phyloP scores from a whole-genome alignment of 2,329 filamentous ascomycete species.

The Trichoderma citrinoviride region DNA sequence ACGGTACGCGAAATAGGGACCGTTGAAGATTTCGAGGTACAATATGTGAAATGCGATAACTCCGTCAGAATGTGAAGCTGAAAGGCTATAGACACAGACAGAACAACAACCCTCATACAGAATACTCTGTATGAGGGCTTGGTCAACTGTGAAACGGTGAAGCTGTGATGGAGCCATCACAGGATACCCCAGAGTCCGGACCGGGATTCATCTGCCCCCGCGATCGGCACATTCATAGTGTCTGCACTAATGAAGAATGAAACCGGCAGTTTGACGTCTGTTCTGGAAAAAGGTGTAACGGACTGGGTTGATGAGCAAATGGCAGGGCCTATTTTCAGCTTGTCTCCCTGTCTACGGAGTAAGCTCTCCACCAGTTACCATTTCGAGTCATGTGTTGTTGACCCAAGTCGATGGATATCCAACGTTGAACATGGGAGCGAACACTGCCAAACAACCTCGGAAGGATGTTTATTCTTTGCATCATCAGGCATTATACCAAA shows the following conservation, averaged over 20 bases:
- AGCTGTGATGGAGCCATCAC: constrained; percentile 1
- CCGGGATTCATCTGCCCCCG: neutral
- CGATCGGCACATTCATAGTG: constrained; percentile 9
- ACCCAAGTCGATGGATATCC: neutral
- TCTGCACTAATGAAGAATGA: constrained; percentile 2
- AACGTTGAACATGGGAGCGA: too few relatives aligned
- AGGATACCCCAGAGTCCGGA: constrained; percentile 17
- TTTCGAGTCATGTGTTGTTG: constrained; percentile 1
- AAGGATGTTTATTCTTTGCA: too few relatives aligned
- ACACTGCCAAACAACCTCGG: too few relatives aligned
- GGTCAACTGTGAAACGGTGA: neutral
- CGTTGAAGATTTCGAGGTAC: neutral
- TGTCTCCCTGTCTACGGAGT: neutral
- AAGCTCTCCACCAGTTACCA: neutral
- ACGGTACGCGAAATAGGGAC: neutral
- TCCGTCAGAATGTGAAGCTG: neutral
- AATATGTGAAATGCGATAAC: too few relatives aligned
- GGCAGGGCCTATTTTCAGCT: neutral
- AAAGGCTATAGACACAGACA: neutral
- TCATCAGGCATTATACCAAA: too few relatives aligned
- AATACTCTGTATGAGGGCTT: too few relatives aligned
- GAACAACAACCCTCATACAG: too few relatives aligned
- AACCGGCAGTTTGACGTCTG: neutral
- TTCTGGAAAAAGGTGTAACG: neutral
- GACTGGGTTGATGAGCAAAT: neutral